phyloP scores from a whole-genome alignment of 345 rosid species.

The Erodium maritimum region DNA sequence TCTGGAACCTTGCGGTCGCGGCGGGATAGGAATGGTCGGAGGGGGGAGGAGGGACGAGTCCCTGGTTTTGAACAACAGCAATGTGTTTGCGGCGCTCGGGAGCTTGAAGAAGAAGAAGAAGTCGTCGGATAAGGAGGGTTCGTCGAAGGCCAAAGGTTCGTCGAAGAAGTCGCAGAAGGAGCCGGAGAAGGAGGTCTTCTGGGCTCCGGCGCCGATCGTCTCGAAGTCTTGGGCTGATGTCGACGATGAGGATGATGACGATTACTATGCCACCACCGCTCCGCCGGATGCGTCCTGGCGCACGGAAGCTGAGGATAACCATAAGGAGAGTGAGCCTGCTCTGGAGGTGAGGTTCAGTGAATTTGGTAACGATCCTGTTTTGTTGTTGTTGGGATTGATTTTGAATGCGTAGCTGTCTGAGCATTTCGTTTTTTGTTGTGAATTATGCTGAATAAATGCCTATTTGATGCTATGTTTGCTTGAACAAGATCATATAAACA shows the following conservation, averaged over 20 bases:
- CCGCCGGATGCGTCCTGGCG: conserved; percentile 21
- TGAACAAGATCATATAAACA: no score
- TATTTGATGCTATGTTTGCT: no score
- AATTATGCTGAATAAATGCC: background rate
- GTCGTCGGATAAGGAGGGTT: conserved; percentile 17
- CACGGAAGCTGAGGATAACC: conserved; percentile 10
- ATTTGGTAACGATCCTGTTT: background rate
- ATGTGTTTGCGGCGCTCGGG: conserved; percentile 42
- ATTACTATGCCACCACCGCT: conserved; percentile 28
- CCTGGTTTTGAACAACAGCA: conserved; percentile 29
- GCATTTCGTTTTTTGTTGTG: background rate
- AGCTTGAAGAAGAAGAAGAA: conserved; percentile 47
- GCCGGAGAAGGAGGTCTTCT: conserved; percentile 24
- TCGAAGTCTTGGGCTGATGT: conserved; percentile 39
- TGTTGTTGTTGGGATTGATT: background rate
- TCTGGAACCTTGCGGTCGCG: background rate
- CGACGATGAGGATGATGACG: conserved; percentile 37
- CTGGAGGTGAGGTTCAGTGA: conserved; percentile 11
- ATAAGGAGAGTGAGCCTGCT: conserved; percentile 10
- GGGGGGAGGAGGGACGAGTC: conserved; percentile 33
- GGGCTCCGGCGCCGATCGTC: conserved; percentile 32
- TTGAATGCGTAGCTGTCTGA: no score
- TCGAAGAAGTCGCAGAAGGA: conserved; percentile 9
- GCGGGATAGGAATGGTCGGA: conserved; percentile 15
- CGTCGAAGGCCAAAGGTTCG: conserved; percentile 11